Evolutionary conservation across 371 early-diverging fungal species (phyloP).

Genomic region (Rozella allomycis): DNA sequence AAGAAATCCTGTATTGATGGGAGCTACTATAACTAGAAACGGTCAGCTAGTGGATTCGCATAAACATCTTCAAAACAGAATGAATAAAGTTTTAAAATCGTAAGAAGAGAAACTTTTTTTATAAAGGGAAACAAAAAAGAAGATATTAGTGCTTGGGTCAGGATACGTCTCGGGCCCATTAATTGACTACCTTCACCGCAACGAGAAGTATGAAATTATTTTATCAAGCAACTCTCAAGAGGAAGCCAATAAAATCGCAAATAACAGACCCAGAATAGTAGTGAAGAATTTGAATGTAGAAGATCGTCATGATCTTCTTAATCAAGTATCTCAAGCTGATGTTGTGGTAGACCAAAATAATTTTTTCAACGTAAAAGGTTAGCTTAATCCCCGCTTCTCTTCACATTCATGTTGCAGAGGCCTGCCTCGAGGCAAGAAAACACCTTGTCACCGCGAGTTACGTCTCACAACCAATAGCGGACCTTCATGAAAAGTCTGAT

Average conservation of each 20-base stretch:
- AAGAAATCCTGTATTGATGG: constrained; percentile 38
- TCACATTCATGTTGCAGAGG: constrained; percentile 64
- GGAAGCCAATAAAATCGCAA: constrained; percentile 1
- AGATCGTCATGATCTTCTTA: too few relatives aligned
- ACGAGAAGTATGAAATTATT: neutral
- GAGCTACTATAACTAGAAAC: constrained; percentile 53
- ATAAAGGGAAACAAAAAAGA: neutral
- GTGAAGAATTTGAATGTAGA: too few relatives aligned
- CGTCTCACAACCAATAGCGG: constrained; percentile 73
- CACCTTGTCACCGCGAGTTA: constrained; percentile 93
- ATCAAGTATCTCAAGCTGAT: too few relatives aligned
- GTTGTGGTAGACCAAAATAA: too few relatives aligned
- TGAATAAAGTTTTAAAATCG: constrained; percentile 4
- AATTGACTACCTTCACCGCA: neutral
- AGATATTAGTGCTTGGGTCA: too few relatives aligned
- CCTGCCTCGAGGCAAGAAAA: constrained; percentile 62
- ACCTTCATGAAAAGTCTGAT: constrained; percentile 35
- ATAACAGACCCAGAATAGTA: too few relatives aligned
- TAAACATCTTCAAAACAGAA: constrained; percentile 14
- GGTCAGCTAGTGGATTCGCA: constrained; percentile 40
- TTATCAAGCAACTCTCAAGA: neutral
- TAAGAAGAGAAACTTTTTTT: neutral
- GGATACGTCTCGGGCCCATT: constrained; percentile 51
- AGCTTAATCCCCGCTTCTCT: too few relatives aligned
- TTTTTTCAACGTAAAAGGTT: too few relatives aligned